Base-by-base conservation (phyloP, 2,329 filamentous ascomycete genomes). In the Xylariaceae sp. region DNA sequence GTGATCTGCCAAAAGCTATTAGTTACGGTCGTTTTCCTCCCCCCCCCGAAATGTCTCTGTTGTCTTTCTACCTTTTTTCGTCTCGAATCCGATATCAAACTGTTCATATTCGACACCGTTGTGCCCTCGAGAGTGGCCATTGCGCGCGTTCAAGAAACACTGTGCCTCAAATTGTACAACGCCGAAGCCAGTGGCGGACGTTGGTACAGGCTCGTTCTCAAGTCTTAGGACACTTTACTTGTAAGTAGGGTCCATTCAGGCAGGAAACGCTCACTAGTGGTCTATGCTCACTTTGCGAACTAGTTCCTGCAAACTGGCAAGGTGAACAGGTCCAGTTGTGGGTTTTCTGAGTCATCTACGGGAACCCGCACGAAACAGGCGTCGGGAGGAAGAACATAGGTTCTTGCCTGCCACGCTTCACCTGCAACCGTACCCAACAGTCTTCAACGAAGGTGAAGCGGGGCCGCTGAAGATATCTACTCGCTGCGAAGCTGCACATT, bases 361-460 rank as follows among this genome's bases (percentile, higher is more conserved):
- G 66, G 65, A 67, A 55, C 56, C 62, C 63, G 64, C 66, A 66
- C 65, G 47, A 62, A 50, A 57, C 55, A 55, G 60, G 63, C 65
- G 65, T 63, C 63, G 57, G 55, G 61, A 59, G 54, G 58, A 64
- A 56, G 64, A 67, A 66, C 64, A 53, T 54, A 53, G 53, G 55
- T 61, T 60, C 60, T 55, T 64, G 61, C 66, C 66, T 65, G 64
- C 65, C 47, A 61, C 53, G 63, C 47, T 48, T 46, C 39, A 54
- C 41, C 64, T 66, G 65, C 64, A 67, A 59, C 59, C 47, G 48
- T 66, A 66, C 64, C 64, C 62, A 67, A 67, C 57, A 60, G 42
- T 50, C 50, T n/a, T 50, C 56, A 48, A 40, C 47, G 47, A 52
- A 42, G 45, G 42, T 50, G 49, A 53, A 58, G 62, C 61, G 59